Base-by-base conservation (phyloP, 2,329 filamentous ascomycete species). In the Penicillium sumatraense region DNA sequence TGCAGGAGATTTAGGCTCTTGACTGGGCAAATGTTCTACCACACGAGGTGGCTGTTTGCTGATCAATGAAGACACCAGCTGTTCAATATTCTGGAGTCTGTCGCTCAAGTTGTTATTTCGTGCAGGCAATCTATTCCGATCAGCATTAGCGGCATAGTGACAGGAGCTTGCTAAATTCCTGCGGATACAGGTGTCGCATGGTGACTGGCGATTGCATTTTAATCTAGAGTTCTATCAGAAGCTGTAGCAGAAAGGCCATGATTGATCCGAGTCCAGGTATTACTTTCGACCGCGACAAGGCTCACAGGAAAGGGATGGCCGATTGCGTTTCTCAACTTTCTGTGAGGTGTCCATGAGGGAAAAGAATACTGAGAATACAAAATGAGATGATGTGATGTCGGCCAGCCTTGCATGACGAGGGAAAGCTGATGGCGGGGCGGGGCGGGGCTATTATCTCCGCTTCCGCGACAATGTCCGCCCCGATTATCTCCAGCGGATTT, bases 281-380 rank as follows among this genome's bases (percentile, higher is more conserved):
- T n/a, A 58, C 56, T 58, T 58, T 45, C 56, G 44, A n/a, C 27
- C 18, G 14, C 56, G 56, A 51, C 56, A 58, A 11, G 49, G 52
- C 24, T 58, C 56, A 13, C 56, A 58, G 20, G 52, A 58, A 1
- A 58, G 29, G 8, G 56, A 53, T 3, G 51, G 52, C 38, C 56
- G 33, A 33, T 56, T 58, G 29, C 56, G 48, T 33, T 58, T 58
- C 36, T 56, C 56, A 2, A 58, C 16, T 23, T 45, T 58, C 24
- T 29, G 31, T 16, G 55, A 35, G 16, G 27, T 21, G 13, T 16
- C 20, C 13, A 29, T 27, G 42, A 1, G n/a, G 29, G 11, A 31
- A 31, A 5, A 8, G n/a, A n/a, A n/a, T n/a, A n/a, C n/a, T n/a
- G n/a, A n/a, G n/a, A n/a, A n/a, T n/a, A n/a, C n/a, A n/a, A n/a